Evolutionary conservation across 2,329 filamentous ascomycete genomes (phyloP), one percentile per base, ranked within the genome.

Genomic region (Bipolaris zeicola): DNA sequence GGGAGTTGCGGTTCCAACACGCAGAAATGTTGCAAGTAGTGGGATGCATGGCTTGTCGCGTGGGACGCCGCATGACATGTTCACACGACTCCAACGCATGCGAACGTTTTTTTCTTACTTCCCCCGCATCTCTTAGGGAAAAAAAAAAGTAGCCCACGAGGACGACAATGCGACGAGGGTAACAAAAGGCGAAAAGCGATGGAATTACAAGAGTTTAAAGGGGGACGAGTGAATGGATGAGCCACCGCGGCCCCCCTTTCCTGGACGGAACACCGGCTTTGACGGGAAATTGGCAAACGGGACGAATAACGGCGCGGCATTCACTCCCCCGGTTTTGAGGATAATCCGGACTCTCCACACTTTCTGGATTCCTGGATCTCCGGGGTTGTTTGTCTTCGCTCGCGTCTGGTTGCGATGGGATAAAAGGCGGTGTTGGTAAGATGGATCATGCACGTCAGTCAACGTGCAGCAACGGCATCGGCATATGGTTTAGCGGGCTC

Each of bases 241-340:
- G 50, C 50, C 44, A 57, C 50, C 14, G 45, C 49, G 55, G 55
- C 53, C 55, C 39, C 39, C 55, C 50, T 57, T 53, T 57, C 47
- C 41, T 44, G 50, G 50, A 45, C 50, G 50, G 50, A 50, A 34
- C 43, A 38, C 48, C 44, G 49, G 52, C 44, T 52, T 59, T 36
- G 49, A 49, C 52, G 57, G 52, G 57, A 59, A 36, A 56, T 56
- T 52, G 39, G 48, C 45, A 49, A 49, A 31, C 44, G 57, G 52
- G 44, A 49, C 33, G 45, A 26, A 37, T 39, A 52, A 44, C 33
- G 39, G 44, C 38, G 53, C 44, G 45, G 52, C 39, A 41, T 48
- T 52, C 16, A 46, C 26, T 20, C 28, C 13, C 13, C 28, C 37
- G 44, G 49, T 38, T 31, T 24, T 33, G 18, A 46, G 26, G 16